Evolutionary conservation across 139 green algal species (phyloP).

Genomic region (Choricystis sp.): DNA sequence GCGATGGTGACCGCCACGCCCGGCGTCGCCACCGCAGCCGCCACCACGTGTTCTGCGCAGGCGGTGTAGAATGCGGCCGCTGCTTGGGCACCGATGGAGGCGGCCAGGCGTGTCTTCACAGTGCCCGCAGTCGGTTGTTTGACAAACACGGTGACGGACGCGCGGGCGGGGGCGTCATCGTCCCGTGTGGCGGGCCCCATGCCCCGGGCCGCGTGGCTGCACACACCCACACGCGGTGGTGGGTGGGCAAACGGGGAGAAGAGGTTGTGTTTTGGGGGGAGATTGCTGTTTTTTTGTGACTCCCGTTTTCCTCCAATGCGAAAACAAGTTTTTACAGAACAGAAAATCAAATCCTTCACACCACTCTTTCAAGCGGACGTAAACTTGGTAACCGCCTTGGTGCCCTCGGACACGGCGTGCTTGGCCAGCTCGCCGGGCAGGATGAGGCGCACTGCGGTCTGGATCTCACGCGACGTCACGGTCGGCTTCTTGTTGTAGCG

Average conservation of each 20-base stretch:
- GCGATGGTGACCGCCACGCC: not conserved
- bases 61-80: not conserved
- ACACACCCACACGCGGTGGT: not conserved
- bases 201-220: not conserved
- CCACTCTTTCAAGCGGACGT: conserved; percentile 13
- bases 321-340: conserved; percentile 1
- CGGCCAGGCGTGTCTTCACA: not conserved
- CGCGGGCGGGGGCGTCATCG: not conserved
- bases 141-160: not conserved
- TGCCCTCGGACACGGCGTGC: conserved; percentile 66
- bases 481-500: conserved; percentile 50
- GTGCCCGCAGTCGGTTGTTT: not conserved
- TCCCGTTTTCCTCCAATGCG: too few relatives aligned
- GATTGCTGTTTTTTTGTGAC: conserved; percentile 2
- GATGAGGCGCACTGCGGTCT: conserved; percentile 68
- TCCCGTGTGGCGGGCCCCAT: not conserved
- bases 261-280: not conserved
- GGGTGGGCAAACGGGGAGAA: not conserved
- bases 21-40: not conserved
- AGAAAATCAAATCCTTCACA: not conserved
- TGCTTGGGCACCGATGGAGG: not conserved
- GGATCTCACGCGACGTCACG: conserved; percentile 73
- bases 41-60: not conserved
- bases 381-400: conserved; percentile 62
- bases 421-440: conserved; percentile 50